Evolutionary conservation across 2,329 filamentous ascomycete species (phyloP), one percentile per base, ranked within the genome.

Genomic region (Fusarium citri): DNA sequence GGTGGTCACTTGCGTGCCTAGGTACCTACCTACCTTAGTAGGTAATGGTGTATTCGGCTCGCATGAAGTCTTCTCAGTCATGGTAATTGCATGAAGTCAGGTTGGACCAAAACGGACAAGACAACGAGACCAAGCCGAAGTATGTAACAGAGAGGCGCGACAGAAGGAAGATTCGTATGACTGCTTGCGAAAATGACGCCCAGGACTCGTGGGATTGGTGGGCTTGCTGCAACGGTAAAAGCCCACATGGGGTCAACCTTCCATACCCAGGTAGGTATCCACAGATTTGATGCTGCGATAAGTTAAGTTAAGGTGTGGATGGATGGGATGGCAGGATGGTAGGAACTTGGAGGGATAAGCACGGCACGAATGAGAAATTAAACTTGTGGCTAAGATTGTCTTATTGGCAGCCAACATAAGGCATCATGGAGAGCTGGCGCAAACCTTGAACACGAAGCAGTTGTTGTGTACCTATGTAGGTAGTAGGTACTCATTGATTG

Each of bases 141-240:
- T 34, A 64, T 46, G 51, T 18, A 68, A 28, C 30, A 37, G 57
- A 62, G 62, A 62, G 59, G 48, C 53, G 62, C 31, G 57, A 69
- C 63, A 72, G 50, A 55, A 47, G 20, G 54, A 55, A 47, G 20
- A 50, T 74, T 74, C 53, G 62, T 72, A 72, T 61, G 66, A 72
- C 60, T 59, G 58, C 40, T 55, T 48, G 54, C 40, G 56, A 64
- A 59, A 55, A 69, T 69, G 72, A 72, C 54, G 58, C 53, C 69
- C 45, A 51, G 42, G 34, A 37, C 28, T 51, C 57, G 41, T 55
- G 54, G 64, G 69, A 75, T 75, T 74, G 72, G 72, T 61, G 64
- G 67, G 51, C 22, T 47, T 64, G 54, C 30, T 48, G 8, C 31
- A 72, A 62, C 56, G 40, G 64, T 51, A 60, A 34, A 30, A 67